Base-by-base conservation (phyloP, 2,329 filamentous ascomycete genomes). In the Cladosporium sp. region DNA sequence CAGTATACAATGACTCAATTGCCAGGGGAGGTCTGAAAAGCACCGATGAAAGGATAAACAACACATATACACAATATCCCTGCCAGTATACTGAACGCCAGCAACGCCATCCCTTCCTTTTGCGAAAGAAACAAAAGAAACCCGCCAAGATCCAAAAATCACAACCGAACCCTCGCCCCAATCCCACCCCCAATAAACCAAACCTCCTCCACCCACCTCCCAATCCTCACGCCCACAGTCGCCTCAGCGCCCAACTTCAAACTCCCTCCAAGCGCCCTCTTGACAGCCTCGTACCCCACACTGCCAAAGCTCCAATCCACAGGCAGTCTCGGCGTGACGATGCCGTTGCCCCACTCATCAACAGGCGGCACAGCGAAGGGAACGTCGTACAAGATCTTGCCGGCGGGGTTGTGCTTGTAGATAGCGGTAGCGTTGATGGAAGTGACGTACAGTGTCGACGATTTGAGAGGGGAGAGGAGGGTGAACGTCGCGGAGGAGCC, bases 401-500 rank as follows among this genome's bases (percentile, higher is more conserved):
- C 95, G 0, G 96, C 84, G 1, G 88, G 85, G 62, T 94, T 88
- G 10, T 88, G 91, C 68, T 91, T 86, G 78, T 96, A 96, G 68
- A 88, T 90, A 0, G 95, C 93, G 1, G 90, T 92, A 7, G 94
- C 94, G 74, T 96, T 90, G 72, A 98, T 86, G 60, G 83, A 85
- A 44, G 92, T 92, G 68, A 99, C 86, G 72, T 88, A 91, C 21
- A 98, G 79, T 0, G 88, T 92, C 61, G 90, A 90, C 66, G 88
- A 82, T 49, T 83, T 80, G 10, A 98, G 82, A 0, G 95, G 95
- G 0, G 93, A 97, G 47, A 89, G 84, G 26, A 98, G 84, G 0
- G 87, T 88, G 78, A 99, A 97, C 0, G 90, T 88, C 3, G 94
- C 94, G 0, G 92, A 93, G 0, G 92, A 96, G 18, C 92, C 91